Evolutionary conservation across 148 eudicot genomes (phyloP), one percentile per base, ranked within the genome.

Genomic region (Camellia sinensis): DNA sequence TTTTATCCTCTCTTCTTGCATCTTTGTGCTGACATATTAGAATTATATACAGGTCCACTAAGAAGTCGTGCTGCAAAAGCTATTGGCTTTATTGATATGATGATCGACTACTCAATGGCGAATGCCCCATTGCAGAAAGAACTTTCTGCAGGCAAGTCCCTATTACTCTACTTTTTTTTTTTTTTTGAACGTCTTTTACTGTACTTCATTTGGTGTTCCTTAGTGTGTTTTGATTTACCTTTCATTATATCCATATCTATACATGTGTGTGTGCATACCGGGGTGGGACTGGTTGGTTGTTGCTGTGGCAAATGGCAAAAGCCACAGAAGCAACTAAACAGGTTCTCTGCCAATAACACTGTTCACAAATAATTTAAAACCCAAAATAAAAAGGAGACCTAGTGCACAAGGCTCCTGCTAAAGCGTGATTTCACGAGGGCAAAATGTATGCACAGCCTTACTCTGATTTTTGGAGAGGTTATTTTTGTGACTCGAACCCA

Each of bases 31-130:
- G 4, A 77, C 63, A 62, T 52, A 71, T 15, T 61, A 40, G 0
- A 11, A 71, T 57, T 7, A 65, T 75, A 1, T 67, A 37, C 91
- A 95, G 99, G 99, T 43, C 99, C 99, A 61, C 87, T 95, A 3
- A 89, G 97, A 87, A 95, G 99, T 67, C 97, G 99, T 77, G 99
- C 99, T 83, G 99, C 99, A 76, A 95, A 95, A 86, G 97, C 99
- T 67, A 95, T 93, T 76, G 99, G 99, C 52, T 95, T 93, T 74
- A 93, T 95, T 12, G 99, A 93, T 60, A 92, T 92, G 97, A 93
- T 95, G 97, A 95, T 95, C 5, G 91, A 95, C 80, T 95, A 93
- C 73, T 95, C 97, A n/a, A 73, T 83, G 54, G 97, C 80, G 29
- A 95, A 95, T 79, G 99, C 99, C 12, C 99, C 99, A 7, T 75